phyloP scores from a whole-genome alignment of 345 rosid genomes.

The Eucalyptus tenuipes region DNA sequence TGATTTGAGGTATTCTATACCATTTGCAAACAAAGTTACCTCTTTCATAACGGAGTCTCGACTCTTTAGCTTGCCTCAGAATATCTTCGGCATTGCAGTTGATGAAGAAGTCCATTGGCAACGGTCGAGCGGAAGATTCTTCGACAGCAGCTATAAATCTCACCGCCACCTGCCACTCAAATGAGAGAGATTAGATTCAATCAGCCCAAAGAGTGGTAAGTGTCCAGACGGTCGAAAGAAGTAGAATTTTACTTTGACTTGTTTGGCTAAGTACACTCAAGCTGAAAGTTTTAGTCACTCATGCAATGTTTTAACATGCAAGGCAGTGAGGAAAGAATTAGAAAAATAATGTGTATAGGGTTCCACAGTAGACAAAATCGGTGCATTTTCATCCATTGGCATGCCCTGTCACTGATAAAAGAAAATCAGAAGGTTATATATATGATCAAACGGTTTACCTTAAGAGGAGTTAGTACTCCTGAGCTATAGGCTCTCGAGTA shows the following conservation, averaged over 20 bases:
- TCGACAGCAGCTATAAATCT: slow-evolving; percentile 25
- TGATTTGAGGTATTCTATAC: not conserved
- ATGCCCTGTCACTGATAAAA: not conserved
- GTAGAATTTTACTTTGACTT: not conserved
- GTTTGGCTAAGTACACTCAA: not conserved
- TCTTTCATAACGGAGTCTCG: slow-evolving; percentile 36
- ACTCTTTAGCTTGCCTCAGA: slow-evolving; percentile 42
- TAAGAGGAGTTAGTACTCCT: slow-evolving; percentile 30
- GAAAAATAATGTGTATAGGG: not conserved
- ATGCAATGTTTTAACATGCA: not conserved
- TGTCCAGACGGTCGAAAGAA: not conserved
- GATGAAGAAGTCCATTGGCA: slow-evolving; percentile 57
- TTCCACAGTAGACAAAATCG: not conserved
- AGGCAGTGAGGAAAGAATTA: not conserved
- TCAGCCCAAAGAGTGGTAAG: no score
- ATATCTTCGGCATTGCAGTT: slow-evolving; percentile 30
- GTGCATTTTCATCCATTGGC: not conserved
- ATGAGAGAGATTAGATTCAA: not conserved
- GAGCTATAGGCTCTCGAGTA: slow-evolving; percentile 43
- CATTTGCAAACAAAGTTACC: slow-evolving; percentile 13
- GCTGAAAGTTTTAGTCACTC: not conserved
- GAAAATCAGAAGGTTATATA: not conserved
- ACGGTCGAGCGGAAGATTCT: slow-evolving; percentile 22
- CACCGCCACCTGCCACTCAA: slow-evolving; percentile 36
- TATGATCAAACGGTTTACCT: slow-evolving; percentile 8